Evolutionary conservation across 805 yeast species (phyloP).

Genomic region (Starmerella apis): DNA sequence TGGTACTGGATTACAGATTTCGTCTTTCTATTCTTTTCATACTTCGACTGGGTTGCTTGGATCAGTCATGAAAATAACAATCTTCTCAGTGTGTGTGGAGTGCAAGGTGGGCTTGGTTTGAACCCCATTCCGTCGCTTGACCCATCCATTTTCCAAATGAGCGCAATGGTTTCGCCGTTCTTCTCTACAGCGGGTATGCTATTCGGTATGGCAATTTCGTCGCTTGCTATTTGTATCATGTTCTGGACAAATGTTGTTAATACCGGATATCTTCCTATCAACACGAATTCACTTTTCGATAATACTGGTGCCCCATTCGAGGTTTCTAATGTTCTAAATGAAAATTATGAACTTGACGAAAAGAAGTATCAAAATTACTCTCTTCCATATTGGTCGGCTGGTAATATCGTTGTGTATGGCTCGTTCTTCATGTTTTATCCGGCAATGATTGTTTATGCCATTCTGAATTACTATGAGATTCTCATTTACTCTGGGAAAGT

Average conservation of each 20-base stretch:
- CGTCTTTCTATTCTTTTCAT: constrained; percentile 49
- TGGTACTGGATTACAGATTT: constrained; percentile 65
- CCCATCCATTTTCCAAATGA: constrained; percentile 32
- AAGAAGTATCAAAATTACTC: constrained; percentile 48
- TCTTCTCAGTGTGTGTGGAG: constrained; percentile 42
- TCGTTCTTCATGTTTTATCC: constrained; percentile 49
- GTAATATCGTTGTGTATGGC: constrained; percentile 49
- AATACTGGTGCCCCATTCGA: constrained; percentile 39
- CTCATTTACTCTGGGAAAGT: constrained; percentile 6
- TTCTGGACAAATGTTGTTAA: constrained; percentile 41
- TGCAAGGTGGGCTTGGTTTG: constrained; percentile 39
- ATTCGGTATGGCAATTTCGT: constrained; percentile 24
- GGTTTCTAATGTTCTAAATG: constrained; percentile 40
- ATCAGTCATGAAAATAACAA: constrained; percentile 42
- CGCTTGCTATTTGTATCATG: constrained; percentile 27
- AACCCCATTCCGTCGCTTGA: constrained; percentile 48
- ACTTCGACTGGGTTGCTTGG: constrained; percentile 58
- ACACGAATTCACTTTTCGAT: constrained; percentile 35
- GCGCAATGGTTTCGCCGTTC: constrained; percentile 38
- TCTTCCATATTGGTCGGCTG: constrained; percentile 59
- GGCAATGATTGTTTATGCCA: constrained; percentile 40
- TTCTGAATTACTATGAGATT: constrained; percentile 22
- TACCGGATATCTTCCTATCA: constrained; percentile 45
- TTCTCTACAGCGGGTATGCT: constrained; percentile 30
- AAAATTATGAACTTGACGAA: constrained; percentile 36